phyloP scores from a whole-genome alignment of 805 yeast genomes.

The Priceomyces haplophilus region DNA sequence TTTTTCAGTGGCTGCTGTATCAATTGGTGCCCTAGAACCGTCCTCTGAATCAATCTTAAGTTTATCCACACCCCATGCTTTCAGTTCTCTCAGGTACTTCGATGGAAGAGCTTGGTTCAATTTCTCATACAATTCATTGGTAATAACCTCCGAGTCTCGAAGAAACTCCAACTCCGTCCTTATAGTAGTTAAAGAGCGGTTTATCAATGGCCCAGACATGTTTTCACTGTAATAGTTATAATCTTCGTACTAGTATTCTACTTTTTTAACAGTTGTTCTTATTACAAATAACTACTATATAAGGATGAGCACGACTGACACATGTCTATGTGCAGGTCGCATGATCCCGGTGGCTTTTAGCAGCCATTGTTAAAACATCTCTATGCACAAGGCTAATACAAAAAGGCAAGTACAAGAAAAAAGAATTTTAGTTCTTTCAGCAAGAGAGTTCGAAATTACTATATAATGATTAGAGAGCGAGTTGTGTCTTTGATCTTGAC shows the following conservation, averaged over 20 bases:
- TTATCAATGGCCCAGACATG: slow-evolving; percentile 59
- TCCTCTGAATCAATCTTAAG: slow-evolving; percentile 10
- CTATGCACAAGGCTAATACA: too few species aligned
- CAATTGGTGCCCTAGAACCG: slow-evolving; percentile 3
- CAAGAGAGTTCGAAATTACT: neutral
- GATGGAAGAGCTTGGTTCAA: slow-evolving; percentile 54
- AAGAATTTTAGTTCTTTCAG: too few species aligned
- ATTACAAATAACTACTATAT: too few species aligned
- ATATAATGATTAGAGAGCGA: too few species aligned
- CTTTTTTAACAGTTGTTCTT: too few species aligned
- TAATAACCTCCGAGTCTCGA: slow-evolving; percentile 68
- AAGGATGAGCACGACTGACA: too few species aligned
- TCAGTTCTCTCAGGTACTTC: slow-evolving; percentile 49
- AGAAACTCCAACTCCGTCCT: slow-evolving; percentile 80
- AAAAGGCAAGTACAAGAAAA: too few species aligned
- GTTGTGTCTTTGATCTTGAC: too few species aligned
- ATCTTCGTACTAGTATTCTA: neutral
- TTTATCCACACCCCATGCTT: slow-evolving; percentile 45
- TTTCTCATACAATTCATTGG: slow-evolving; percentile 51
- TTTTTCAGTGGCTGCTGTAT: slow-evolving; percentile 2
- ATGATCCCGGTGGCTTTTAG: neutral
- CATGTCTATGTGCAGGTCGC: neutral
- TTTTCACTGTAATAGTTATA: neutral
- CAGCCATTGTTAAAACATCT: neutral
- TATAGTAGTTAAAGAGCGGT: slow-evolving; percentile 74